Base-by-base conservation (phyloP, 2,329 filamentous ascomycete genomes). In the Drechslerella coelobrocha region DNA sequence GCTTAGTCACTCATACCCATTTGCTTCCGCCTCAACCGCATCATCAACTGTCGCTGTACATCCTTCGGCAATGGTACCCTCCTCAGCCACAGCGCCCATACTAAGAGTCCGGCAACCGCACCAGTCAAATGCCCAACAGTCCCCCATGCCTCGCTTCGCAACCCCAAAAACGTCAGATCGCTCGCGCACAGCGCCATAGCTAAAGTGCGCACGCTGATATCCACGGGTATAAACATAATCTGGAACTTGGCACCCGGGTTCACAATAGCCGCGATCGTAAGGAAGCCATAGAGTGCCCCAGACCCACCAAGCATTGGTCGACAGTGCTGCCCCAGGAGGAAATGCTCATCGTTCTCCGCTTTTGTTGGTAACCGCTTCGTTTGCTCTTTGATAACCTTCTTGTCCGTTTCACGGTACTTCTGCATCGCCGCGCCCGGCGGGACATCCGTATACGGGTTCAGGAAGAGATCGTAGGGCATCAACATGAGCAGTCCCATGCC, bases 31-130 rank as follows among this genome's bases (percentile, higher is more conserved):
- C 66, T 52, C 66, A 63, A 12, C 14, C 59, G 34, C 53, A 71
- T 63, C 66, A 63, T 63, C 52, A 71, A 59, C 39, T 62, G 59
- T 24, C 66, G 52, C 47, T 62, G 55, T 17, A 71, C 54, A n/a
- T 60, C 59, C 14, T 39, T 34, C 53, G 66, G 66, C 53, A 71
- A 45, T 39, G 10, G 53, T n/a, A 71, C 66, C 29, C 66, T 63
- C 54, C 66, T 63, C 53, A 71, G 47, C 66, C 66, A 71, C 6
- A 55, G 8, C n/a, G 59, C 53, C 66, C 66, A 71, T 29, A 71
- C 37, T 8, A 60, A 3, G 23, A 63, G 1, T 7, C 66, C 66
- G 5, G 26, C 66, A 5, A 43, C 39, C 34, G 59, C 59, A 14
- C 66, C 66, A n/a, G 48, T 37, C 47, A 71, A 31, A 71, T 71